Base-by-base conservation (phyloP, 164 flowering plant species). In the Tetracentron sinense region DNA sequence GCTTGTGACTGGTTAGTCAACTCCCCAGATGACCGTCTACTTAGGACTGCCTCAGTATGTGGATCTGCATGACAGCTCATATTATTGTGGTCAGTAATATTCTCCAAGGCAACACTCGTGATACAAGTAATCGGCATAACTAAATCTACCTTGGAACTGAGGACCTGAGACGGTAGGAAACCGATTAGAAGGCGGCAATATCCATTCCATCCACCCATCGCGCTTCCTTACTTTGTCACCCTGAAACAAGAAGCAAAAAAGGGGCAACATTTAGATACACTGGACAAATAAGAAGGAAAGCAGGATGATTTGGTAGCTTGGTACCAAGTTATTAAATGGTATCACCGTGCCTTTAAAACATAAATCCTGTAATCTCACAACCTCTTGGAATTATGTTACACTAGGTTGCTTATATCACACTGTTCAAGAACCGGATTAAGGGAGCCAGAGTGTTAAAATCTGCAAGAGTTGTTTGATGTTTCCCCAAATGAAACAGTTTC, bases 191-290 rank as follows among this genome's bases (percentile, higher is more conserved):
- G n/a, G n/a, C n/a, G 66, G 35, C 21, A 70, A 54, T 17, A 73
- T 60, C 86, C 85, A 86, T 42, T 67, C 81, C 80, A 47, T 74
- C 89, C 89, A 86, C 28, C 77, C 87, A 57, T 69, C 52, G 19
- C 82, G 82, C 61, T 72, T 81, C 69, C 92, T 81, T 35, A 86
- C 55, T 74, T 76, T 84, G 58, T 84, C 82, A 58, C 72, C 87
- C 92, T 86, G 71, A 65, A 76, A 58, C 56, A 64, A 12, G 11
- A 60, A 26, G 42, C 10, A 28, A 63, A 19, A 25, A n/a, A n/a
- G 12, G 2, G 6, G 28, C 7, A 42, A 33, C 10, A 52, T n/a
- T 28, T 6, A 1, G 30, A 16, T 5, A 58, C 15, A 48, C 2
- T 8, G 35, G 11, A 47, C 7, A 7, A n/a, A 29, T 23, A 29